These are phyloP conservation scores for Kodamaea neixiangensis DNA, from an alignment of 805 yeast species.

Conservation along the genomic window DNA sequence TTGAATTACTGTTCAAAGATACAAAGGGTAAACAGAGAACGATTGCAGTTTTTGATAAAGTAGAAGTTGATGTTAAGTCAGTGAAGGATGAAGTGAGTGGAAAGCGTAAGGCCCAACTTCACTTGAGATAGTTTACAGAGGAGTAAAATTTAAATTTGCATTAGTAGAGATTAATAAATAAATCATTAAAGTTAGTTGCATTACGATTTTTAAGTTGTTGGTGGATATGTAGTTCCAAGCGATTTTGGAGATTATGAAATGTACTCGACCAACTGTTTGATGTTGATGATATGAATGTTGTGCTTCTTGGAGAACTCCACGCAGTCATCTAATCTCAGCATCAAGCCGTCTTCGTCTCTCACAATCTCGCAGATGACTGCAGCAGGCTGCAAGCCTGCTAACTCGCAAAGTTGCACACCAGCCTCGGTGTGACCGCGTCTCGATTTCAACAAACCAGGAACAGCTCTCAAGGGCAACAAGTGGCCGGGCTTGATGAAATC, in stretches of 20 bases:
- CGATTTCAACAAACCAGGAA: slow-evolving; percentile 72
- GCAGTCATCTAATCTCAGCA: slow-evolving; percentile 94
- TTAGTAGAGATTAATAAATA: slow-evolving; percentile 6
- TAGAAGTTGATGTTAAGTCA: slow-evolving; percentile 78
- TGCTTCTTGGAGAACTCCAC: slow-evolving; percentile 61
- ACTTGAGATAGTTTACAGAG: slow-evolving; percentile 40
- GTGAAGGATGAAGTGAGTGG: slow-evolving; percentile 85
- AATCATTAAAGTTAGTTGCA: background rate
- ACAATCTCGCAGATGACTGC: slow-evolving; percentile 94
- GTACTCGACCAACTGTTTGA: slow-evolving; percentile 68
- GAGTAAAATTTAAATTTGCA: background rate
- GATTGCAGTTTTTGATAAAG: slow-evolving; percentile 79
- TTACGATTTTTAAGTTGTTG: background rate
- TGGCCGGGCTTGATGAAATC: slow-evolving; percentile 95
- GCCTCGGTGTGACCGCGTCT: slow-evolving; percentile 99
- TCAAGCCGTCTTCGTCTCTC: slow-evolving; percentile 87
- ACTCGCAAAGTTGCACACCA: slow-evolving; percentile 79
- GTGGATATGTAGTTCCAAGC: background rate
- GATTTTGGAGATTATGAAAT: slow-evolving; percentile 23
- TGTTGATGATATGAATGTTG: slow-evolving; percentile 71
- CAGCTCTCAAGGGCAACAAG: slow-evolving; percentile 88
- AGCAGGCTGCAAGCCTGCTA: slow-evolving; percentile 80
- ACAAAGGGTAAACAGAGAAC: slow-evolving; percentile 46
- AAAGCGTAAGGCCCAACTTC: slow-evolving; percentile 84
- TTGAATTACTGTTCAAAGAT: slow-evolving; percentile 61